Conservation (phyloP, 2,329 filamentous ascomycete species). For the Pseudocercospora fijiensis region DNA sequence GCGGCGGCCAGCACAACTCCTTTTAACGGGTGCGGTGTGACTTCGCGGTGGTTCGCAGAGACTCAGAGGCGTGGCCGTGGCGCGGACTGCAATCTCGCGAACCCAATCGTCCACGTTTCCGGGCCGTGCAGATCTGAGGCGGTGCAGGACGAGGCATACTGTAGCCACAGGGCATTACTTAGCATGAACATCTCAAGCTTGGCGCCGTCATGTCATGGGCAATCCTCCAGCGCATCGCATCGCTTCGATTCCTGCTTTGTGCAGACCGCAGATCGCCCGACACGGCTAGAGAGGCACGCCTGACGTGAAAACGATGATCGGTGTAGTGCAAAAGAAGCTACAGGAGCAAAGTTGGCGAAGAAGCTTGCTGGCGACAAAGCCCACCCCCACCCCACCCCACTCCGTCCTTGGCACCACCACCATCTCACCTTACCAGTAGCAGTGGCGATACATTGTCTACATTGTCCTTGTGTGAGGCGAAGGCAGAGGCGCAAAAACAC, state of each 20-base stretch:
- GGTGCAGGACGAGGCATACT: not conserved
- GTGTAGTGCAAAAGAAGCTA: slow-evolving; percentile 1
- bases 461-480: too few species aligned
- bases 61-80: too few species aligned
- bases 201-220: not conserved
- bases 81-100: slow-evolving; percentile 2
- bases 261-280: not conserved
- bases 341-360: not conserved
- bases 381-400: slow-evolving; percentile 5
- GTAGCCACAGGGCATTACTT: not conserved
- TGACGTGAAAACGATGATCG: not conserved
- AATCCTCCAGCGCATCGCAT: not conserved
- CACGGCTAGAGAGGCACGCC: not conserved
- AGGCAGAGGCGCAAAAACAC: slow-evolving; percentile 2
- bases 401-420: not conserved
- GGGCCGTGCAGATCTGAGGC: slow-evolving; percentile 4
- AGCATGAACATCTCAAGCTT: not conserved
- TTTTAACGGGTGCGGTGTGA: not conserved
- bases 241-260: not conserved
- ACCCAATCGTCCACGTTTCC: slow-evolving; percentile 3
- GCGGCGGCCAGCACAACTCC: not conserved
- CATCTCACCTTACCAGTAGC: not conserved
- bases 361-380: not conserved
- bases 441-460: too few species aligned
- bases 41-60: not conserved